A percentile compares a stretch with the other conserved stretches of the same genome.
Evolutionary conservation across 148 eudicot species (phyloP).

Genomic region (Camellia lanceoleosa): DNA sequence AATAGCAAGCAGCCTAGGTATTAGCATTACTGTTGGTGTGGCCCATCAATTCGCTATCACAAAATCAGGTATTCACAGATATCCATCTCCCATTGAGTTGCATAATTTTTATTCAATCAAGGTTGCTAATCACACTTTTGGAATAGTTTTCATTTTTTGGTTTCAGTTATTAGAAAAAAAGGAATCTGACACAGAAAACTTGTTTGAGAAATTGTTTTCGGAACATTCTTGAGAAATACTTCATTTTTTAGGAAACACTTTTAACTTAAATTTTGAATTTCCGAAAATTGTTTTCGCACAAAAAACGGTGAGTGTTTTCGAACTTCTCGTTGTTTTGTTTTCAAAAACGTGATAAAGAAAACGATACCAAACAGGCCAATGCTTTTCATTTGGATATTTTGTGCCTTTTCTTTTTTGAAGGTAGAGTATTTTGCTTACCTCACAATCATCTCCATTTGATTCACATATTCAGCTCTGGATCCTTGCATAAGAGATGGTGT

Average conservation of each 20-base stretch:
- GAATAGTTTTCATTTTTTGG: no score
- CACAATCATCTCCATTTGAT: neutral
- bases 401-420: neutral
- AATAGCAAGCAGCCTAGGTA: constrained; percentile 62
- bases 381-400: neutral
- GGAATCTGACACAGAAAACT: no score
- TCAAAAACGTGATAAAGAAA: no score
- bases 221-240: no score
- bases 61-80: constrained; percentile 42
- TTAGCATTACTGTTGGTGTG: constrained; percentile 55
- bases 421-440: neutral
- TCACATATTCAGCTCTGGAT: constrained; percentile 36
- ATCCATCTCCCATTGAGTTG: neutral
- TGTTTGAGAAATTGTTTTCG: no score
- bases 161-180: no score
- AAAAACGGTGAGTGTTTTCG: no score
- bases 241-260: no score
- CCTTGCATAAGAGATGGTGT: constrained; percentile 16
- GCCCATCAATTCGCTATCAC: constrained; percentile 56
- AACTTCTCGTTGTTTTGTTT: no score
- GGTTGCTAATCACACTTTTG: neutral
- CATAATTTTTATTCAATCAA: neutral
- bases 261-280: no score
- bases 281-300: no score
- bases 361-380: neutral